Conservation (phyloP, 495 filamentous ascomycete genomes). For the Chaetomium fimeti region DNA sequence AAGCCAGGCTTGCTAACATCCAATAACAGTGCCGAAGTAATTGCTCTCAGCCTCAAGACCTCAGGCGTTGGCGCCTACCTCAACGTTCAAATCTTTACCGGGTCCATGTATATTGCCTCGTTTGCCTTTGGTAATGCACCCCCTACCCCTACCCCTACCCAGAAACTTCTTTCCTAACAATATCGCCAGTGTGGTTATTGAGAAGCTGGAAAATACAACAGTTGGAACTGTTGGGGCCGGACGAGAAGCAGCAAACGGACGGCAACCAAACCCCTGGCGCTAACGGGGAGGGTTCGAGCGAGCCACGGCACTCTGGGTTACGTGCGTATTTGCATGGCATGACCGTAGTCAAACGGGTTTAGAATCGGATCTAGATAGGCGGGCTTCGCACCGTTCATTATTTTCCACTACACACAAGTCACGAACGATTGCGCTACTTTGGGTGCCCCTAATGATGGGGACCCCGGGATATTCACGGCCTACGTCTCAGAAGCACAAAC, state of each 20-base stretch:
- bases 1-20: slow-evolving; percentile 1
- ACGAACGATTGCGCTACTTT: too few relatives aligned
- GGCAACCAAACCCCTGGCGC: slow-evolving; percentile 27
- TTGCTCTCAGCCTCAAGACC: slow-evolving; percentile 64
- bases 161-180: background rate
- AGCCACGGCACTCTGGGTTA: slow-evolving; percentile 13
- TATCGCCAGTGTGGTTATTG: slow-evolving; percentile 38
- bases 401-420: background rate
- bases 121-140: slow-evolving; percentile 40
- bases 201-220: slow-evolving; percentile 48
- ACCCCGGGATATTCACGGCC: too few relatives aligned
- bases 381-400: too few relatives aligned
- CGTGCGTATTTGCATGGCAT: slow-evolving; percentile 27
- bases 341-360: slow-evolving; percentile 25
- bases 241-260: slow-evolving; percentile 33
- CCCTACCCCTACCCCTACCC: background rate
- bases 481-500: too few relatives aligned
- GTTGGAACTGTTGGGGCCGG: slow-evolving; percentile 32
- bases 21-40: slow-evolving; percentile 57
- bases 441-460: too few relatives aligned
- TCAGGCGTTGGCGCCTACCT: slow-evolving; percentile 43
- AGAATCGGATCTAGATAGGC: background rate
- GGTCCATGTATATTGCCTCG: slow-evolving; percentile 38
- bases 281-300: background rate
- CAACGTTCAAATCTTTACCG: slow-evolving; percentile 45